A percentile compares a stretch with the other conserved stretches of the same genome.
phyloP scores from a whole-genome alignment of 2,329 filamentous ascomycete species.

The Alternaria viburni region DNA sequence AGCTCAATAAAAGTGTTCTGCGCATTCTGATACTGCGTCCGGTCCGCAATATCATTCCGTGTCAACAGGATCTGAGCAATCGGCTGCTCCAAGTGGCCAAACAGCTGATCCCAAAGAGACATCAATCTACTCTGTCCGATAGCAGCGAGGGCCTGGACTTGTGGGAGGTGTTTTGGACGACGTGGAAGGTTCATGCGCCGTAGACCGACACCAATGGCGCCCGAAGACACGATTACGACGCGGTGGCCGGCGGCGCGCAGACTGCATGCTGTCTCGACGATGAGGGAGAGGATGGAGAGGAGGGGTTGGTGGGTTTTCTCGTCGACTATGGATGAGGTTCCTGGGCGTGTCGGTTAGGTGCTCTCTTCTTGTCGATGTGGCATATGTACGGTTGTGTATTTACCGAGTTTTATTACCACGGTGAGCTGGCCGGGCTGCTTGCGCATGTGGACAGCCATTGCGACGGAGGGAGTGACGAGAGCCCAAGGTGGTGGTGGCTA shows the following conservation, averaged over 20 bases:
- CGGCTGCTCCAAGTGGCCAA: constrained; percentile 84
- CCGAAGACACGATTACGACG: constrained; percentile 95
- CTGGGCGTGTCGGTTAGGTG: constrained; percentile 58
- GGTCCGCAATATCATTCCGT: constrained; percentile 94
- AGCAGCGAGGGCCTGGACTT: constrained; percentile 90
- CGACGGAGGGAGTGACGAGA: neutral
- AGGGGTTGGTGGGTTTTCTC: constrained; percentile 94
- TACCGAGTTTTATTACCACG: constrained; percentile 88
- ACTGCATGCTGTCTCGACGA: constrained; percentile 91
- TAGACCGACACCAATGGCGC: constrained; percentile 92
- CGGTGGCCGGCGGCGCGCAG: constrained; percentile 89
- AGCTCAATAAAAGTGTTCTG: constrained; percentile 93
- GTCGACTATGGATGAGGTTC: constrained; percentile 98
- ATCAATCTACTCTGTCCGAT: constrained; percentile 96
- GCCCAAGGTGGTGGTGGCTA: neutral
- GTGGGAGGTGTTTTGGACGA: constrained; percentile 86
- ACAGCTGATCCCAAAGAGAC: constrained; percentile 93
- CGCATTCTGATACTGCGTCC: constrained; percentile 93
- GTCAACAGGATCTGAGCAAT: constrained; percentile 95
- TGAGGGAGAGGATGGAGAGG: constrained; percentile 85
- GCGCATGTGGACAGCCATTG: constrained; percentile 51
- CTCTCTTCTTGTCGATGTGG: constrained; percentile 23
- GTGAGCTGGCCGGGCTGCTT: constrained; percentile 66
- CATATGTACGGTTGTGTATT: constrained; percentile 35
- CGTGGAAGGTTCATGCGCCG: constrained; percentile 87